These are phyloP conservation scores for Benincasa hispida DNA, from an alignment of 306 rosid genomes.

Conservation along the genomic window DNA sequence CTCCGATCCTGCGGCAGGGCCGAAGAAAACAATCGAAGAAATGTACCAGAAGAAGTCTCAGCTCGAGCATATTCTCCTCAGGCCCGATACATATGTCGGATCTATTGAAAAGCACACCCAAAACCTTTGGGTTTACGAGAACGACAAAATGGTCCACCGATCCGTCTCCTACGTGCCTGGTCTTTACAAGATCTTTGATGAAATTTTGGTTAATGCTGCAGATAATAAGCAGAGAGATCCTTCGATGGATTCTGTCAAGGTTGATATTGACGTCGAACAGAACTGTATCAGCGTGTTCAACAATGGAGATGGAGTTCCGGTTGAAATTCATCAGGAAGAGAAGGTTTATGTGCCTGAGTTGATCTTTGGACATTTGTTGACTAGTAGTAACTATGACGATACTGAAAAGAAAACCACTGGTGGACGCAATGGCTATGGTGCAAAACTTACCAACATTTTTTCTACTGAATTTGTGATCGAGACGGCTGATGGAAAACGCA, in stretches of 20 bases:
- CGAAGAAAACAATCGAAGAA: conserved; percentile 58
- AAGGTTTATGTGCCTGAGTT: conserved; percentile 84
- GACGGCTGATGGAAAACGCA: conserved; percentile 80
- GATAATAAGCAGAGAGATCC: conserved; percentile 93
- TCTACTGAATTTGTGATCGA: conserved; percentile 79
- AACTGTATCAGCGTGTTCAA: conserved; percentile 49
- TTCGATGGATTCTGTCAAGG: conserved; percentile 57
- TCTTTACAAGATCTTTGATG: conserved; percentile 89
- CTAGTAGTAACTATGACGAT: conserved; percentile 88
- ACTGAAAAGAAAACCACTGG: conserved; percentile 82
- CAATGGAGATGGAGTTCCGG: conserved; percentile 83
- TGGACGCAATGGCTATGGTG: conserved; percentile 87
- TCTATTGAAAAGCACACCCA: conserved; percentile 88
- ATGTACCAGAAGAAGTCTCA: conserved; percentile 87
- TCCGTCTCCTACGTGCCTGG: conserved; percentile 70
- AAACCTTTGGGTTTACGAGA: conserved; percentile 65
- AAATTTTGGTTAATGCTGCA: conserved; percentile 87
- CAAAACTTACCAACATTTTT: conserved; percentile 86
- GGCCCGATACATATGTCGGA: conserved; percentile 90
- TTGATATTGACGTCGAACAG: conserved; percentile 41
- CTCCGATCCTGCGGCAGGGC: conserved; percentile 5
- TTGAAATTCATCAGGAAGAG: conserved; percentile 91
- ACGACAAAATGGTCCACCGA: conserved; percentile 59
- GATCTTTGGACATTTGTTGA: conserved; percentile 77
- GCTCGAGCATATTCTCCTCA: conserved; percentile 91